Conservation (phyloP, 2,329 filamentous ascomycete species). For the Pseudofabraea citricarpa region DNA sequence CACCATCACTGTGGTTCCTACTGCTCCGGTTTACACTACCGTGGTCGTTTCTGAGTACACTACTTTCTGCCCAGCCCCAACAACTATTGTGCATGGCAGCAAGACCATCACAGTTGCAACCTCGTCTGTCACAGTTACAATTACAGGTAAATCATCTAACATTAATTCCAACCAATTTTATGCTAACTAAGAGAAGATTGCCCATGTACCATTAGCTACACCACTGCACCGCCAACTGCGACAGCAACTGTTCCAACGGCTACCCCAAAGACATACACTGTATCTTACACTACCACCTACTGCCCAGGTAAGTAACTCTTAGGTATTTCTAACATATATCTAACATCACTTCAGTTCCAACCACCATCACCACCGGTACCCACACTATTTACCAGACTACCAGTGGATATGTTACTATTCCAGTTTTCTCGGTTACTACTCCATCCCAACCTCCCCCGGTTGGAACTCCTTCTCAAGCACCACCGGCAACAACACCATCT, state of each 20-base stretch:
- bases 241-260: not conserved
- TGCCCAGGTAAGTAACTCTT: not conserved
- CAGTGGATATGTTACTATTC: slow-evolving; percentile 2
- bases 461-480: no score
- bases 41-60: slow-evolving; percentile 34
- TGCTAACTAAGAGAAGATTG: slow-evolving; percentile 24
- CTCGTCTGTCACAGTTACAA: slow-evolving; percentile 42
- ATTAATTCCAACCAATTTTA: no score
- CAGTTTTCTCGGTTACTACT: slow-evolving; percentile 1
- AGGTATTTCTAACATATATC: slow-evolving; percentile 1
- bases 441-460: slow-evolving; percentile 2
- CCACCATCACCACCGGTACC: slow-evolving; percentile 3
- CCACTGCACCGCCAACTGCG: not conserved
- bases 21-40: no score
- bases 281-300: slow-evolving; percentile 1
- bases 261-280: not conserved
- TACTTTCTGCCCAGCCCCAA: slow-evolving; percentile 31
- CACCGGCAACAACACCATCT: no score
- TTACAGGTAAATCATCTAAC: slow-evolving; percentile 28
- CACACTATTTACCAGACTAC: not conserved
- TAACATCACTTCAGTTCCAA: slow-evolving; percentile 11
- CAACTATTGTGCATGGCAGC: slow-evolving; percentile 56
- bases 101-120: slow-evolving; percentile 65
- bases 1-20: not conserved
- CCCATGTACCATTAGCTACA: slow-evolving; percentile 30